Base-by-base conservation (phyloP, 2,329 filamentous ascomycete species). In the Cryphonectria nitschkei region DNA sequence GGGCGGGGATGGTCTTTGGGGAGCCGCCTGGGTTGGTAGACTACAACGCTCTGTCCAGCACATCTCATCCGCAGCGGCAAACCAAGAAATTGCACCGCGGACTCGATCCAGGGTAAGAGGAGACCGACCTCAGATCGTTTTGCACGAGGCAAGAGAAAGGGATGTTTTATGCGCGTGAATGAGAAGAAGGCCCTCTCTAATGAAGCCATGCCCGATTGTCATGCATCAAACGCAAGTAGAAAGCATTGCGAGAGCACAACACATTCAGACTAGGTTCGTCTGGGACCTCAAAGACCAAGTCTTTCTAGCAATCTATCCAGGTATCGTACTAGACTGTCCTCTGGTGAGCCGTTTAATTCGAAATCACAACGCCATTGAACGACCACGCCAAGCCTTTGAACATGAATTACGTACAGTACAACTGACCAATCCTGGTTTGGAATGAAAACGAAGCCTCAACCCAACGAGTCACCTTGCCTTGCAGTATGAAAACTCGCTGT, bases 401-500 rank as follows among this genome's bases (percentile, higher is more conserved):
- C 54, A 16, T 32, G 13, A 56, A 56, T 2, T 16, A 32, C 26
- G 26, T 26, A 26, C 6, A 52, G 5, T 34, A 32, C 29, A 32
- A 14, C 2, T 4, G 19, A 58, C 26, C 26, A 58, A 58, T 58
- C 22, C 46, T n/a, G 46, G 9, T 9, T n/a, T n/a, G 19, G 0
- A n/a, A n/a, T 3, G 29, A 58, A 34, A 8, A 9, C 19, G 5
- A 29, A 32, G 14, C 7, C 9, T 66, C 22, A 56, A 37, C 19
- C 6, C 8, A 6, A 2, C 4, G 50, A 66, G 19, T 56, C 26
- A 6, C 26, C 19, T n/a, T 66, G 64, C 34, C 64, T 52, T 41
- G 70, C 70, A 64, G 70, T 72, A 16, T 72, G 52, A 52, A 70
- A 72, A 58, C 70, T 72, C n/a, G 60, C 41, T 61, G 64, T 65